Percentiles rank a stretch among this genome's conserved stretches.
Conservation (phyloP, 441 rosid species). For the Biscutella laevigata region DNA sequence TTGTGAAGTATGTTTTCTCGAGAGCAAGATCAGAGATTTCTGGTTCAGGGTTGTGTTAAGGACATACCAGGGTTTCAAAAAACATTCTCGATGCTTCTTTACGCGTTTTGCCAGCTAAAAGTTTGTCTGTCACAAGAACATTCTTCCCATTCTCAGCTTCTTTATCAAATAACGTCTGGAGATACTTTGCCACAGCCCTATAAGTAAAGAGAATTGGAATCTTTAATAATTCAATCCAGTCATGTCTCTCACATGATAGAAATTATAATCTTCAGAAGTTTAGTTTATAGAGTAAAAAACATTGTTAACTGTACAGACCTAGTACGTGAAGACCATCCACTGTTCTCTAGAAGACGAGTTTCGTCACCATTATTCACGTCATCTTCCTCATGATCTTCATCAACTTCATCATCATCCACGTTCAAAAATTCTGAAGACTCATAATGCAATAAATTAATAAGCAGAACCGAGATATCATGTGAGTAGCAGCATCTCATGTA, state of each 20-base stretch:
- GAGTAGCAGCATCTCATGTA: slow-evolving; percentile 4
- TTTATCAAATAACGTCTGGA: slow-evolving; percentile 62
- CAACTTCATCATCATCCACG: slow-evolving; percentile 82
- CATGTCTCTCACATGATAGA: neutral
- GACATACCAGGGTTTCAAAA: slow-evolving; percentile 89
- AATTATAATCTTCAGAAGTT: neutral
- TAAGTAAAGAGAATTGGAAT: slow-evolving; percentile 8
- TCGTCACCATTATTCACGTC: slow-evolving; percentile 48
- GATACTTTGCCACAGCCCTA: slow-evolving; percentile 93
- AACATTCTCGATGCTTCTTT: slow-evolving; percentile 99
- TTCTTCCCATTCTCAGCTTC: slow-evolving; percentile 57
- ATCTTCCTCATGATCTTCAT: slow-evolving; percentile 60
- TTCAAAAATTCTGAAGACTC: slow-evolving; percentile 63
- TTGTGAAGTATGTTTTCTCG: no score
- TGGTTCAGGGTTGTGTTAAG: neutral
- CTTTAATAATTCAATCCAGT: neutral
- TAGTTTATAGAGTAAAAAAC: neutral
- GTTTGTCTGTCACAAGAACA: slow-evolving; percentile 52
- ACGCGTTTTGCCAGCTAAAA: slow-evolving; percentile 85
- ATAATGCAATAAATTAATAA: slow-evolving; percentile 1
- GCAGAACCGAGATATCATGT: slow-evolving; percentile 18
- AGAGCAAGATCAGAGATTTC: neutral
- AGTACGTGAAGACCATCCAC: slow-evolving; percentile 98
- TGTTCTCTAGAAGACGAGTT: slow-evolving; percentile 64
- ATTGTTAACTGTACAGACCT: slow-evolving; percentile 41